Evolutionary conservation across 2,329 filamentous ascomycete genomes (phyloP).

Genomic region (Aspergillus viridinutans): DNA sequence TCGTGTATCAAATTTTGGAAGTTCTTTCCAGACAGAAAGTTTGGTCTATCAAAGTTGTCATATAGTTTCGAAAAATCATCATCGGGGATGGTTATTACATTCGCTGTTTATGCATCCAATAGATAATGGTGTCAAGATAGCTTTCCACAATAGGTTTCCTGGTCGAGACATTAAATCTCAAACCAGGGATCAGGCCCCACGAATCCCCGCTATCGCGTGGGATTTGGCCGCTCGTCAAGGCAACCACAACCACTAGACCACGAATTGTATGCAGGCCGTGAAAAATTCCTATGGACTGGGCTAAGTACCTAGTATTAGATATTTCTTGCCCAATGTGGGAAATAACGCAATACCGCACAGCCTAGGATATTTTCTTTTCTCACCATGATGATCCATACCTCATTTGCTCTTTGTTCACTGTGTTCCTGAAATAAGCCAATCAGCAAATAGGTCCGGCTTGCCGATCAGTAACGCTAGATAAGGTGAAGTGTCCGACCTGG

Average conservation of each 20-base stretch:
- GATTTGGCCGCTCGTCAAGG: background rate
- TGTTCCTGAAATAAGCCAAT: background rate
- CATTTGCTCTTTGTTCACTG: background rate
- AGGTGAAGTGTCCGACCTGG: background rate
- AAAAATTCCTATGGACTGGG: background rate
- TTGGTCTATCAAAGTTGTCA: background rate
- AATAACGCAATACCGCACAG: background rate
- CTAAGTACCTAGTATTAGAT: background rate
- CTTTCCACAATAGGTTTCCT: background rate
- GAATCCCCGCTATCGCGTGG: background rate
- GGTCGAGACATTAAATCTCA: background rate
- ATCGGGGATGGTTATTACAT: background rate
- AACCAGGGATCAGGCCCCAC: background rate
- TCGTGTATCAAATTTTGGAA: background rate
- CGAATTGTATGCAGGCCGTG: background rate
- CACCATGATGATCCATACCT: background rate
- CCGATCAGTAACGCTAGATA: background rate
- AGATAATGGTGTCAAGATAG: background rate
- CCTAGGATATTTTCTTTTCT: background rate
- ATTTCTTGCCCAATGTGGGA: background rate
- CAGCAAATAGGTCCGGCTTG: background rate
- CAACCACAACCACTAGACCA: background rate
- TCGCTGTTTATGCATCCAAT: background rate
- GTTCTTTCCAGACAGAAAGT: background rate
- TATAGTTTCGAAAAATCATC: background rate